Evolutionary conservation across 768 basidiomycete genomes (phyloP).

Genomic region (Amanita polypyramis): DNA sequence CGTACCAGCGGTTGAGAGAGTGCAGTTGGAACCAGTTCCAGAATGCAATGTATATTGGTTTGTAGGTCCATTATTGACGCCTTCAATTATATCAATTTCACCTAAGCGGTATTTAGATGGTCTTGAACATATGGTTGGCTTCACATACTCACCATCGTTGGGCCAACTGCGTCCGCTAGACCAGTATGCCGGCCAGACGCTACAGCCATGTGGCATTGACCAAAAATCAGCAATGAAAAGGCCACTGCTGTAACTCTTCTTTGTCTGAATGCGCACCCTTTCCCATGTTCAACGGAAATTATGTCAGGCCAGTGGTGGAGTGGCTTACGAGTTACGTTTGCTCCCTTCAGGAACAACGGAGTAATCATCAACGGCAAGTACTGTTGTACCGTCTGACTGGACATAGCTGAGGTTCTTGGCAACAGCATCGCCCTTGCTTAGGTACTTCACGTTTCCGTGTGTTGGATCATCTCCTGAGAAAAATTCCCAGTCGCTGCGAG

Average conservation of each 20-base stretch:
- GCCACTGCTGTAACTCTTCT: slow-evolving; percentile 52
- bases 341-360: slow-evolving; percentile 36
- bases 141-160: slow-evolving; percentile 21
- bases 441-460: slow-evolving; percentile 55
- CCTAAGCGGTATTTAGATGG: slow-evolving; percentile 14
- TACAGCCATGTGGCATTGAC: slow-evolving; percentile 64
- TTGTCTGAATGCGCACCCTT: slow-evolving; percentile 60
- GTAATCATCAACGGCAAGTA: slow-evolving; percentile 54
- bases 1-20: slow-evolving; percentile 18
- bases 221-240: slow-evolving; percentile 68
- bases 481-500: slow-evolving; percentile 53
- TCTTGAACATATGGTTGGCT: slow-evolving; percentile 3
- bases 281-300: slow-evolving; percentile 7
- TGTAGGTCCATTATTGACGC: slow-evolving; percentile 44
- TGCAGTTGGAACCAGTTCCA: slow-evolving; percentile 28
- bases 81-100: slow-evolving; percentile 74
- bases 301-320: background rate
- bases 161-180: slow-evolving; percentile 46
- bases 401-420: slow-evolving; percentile 50
- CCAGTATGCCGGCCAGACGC: slow-evolving; percentile 51
- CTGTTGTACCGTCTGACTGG: slow-evolving; percentile 41
- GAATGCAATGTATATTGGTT: slow-evolving; percentile 67
- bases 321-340: slow-evolving; percentile 42
- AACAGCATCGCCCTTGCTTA: slow-evolving; percentile 34
- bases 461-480: slow-evolving; percentile 59